Percentiles rank a stretch among this genome's conserved stretches.
phyloP scores from a whole-genome alignment of 208 protist genomes.

The Polymyxa betae region DNA sequence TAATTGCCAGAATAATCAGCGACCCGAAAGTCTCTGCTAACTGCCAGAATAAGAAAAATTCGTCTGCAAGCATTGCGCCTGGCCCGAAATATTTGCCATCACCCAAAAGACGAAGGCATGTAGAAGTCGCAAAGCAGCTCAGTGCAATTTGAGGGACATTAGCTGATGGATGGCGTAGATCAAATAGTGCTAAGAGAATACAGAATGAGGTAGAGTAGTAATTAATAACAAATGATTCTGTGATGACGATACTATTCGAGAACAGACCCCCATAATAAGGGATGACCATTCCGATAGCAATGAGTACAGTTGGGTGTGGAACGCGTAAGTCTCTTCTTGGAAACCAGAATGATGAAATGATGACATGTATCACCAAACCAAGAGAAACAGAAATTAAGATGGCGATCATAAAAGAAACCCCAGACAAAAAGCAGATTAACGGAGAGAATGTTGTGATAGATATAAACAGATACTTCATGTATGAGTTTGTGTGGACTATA shows the following conservation, averaged over 20 bases:
- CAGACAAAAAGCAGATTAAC: not conserved
- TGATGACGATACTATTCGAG: not conserved
- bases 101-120: not conserved
- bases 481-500: not conserved
- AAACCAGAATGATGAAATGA: not conserved
- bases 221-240: not conserved
- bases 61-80: not conserved
- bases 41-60: slow-evolving; percentile 32
- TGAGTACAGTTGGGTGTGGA: not conserved
- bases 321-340: not conserved
- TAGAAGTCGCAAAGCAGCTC: not conserved
- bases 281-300: not conserved
- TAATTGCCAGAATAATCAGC: not conserved
- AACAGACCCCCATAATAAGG: not conserved
- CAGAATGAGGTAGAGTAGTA: not conserved
- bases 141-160: not conserved
- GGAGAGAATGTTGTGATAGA: not conserved
- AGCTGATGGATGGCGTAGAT: not conserved
- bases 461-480: not conserved
- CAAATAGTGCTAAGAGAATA: slow-evolving; percentile 23
- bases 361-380: not conserved
- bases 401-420: not conserved
- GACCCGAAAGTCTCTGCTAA: not conserved
- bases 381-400: not conserved
- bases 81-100: slow-evolving; percentile 15